phyloP scores from a whole-genome alignment of 768 basidiomycete species.

The Tylopilus sp. region DNA sequence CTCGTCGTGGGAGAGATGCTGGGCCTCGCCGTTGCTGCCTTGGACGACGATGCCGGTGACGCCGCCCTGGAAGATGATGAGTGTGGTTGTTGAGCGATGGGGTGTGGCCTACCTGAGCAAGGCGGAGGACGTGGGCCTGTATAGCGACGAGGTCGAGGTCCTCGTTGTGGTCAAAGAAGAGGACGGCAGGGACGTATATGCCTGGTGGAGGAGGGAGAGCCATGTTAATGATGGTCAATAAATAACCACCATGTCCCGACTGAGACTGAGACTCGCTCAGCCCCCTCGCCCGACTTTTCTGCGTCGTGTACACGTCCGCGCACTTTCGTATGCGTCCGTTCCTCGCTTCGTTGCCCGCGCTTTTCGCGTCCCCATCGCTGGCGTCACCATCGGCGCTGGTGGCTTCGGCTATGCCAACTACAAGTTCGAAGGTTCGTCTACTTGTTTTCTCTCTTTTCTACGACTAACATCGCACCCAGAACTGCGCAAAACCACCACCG shows the following conservation, averaged over 20 bases:
- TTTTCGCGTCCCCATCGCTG: conserved; percentile 85
- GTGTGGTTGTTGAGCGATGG: too few species aligned
- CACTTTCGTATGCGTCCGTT: conserved; percentile 83
- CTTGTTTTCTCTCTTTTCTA: not conserved
- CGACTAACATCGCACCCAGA: conserved; percentile 41
- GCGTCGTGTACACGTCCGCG: conserved; percentile 68
- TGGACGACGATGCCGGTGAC: conserved; percentile 71
- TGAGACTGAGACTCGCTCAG: conserved; percentile 30
- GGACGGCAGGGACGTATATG: conserved; percentile 73
- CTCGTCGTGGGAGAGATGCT: conserved; percentile 71
- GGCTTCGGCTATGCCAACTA: conserved; percentile 94
- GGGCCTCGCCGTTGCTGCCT: conserved; percentile 75
- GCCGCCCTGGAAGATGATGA: conserved; percentile 48
- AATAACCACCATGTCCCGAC: not conserved
- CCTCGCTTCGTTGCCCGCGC: conserved; percentile 87
- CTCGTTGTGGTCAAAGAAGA: conserved; percentile 69
- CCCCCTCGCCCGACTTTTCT: conserved; percentile 37
- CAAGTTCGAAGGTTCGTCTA: conserved; percentile 82
- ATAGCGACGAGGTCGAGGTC: conserved; percentile 67
- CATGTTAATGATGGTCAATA: not conserved
- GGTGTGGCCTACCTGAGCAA: conserved; percentile 62
- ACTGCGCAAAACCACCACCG: conserved; percentile 63
- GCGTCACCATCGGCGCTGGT: conserved; percentile 86
- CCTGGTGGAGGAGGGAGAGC: not conserved
- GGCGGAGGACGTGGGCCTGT: conserved; percentile 64